phyloP scores from a whole-genome alignment of 2,329 filamentous ascomycete species.

The Harringtonia aguacate region DNA sequence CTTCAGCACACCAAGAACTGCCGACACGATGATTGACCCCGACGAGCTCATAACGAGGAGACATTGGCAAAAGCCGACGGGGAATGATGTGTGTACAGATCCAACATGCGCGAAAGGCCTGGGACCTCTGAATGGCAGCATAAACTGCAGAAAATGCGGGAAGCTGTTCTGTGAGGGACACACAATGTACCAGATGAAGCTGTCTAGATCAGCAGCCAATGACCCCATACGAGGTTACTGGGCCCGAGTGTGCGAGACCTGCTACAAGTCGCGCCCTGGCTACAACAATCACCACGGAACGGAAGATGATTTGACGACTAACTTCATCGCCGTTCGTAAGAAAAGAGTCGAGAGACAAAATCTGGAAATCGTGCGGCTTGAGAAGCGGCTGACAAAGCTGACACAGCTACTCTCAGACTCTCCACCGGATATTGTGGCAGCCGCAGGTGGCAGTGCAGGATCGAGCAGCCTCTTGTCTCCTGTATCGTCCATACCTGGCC shows the following conservation, averaged over 20 bases:
- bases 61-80: slow-evolving; percentile 77
- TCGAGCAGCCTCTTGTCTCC: slow-evolving; percentile 44
- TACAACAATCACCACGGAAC: slow-evolving; percentile 82
- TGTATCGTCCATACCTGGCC: slow-evolving; percentile 50
- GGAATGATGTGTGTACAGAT: slow-evolving; percentile 75
- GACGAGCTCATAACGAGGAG: slow-evolving; percentile 80
- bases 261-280: slow-evolving; percentile 90
- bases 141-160: slow-evolving; percentile 92
- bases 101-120: slow-evolving; percentile 74
- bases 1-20: slow-evolving; percentile 24
- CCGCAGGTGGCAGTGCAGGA: neutral
- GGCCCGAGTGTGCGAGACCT: slow-evolving; percentile 97
- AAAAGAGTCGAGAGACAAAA: slow-evolving; percentile 75
- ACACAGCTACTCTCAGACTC: slow-evolving; percentile 73
- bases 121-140: slow-evolving; percentile 66
- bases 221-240: slow-evolving; percentile 85
- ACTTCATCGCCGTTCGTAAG: slow-evolving; percentile 60
- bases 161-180: slow-evolving; percentile 93
- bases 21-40: slow-evolving; percentile 50
- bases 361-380: slow-evolving; percentile 77
- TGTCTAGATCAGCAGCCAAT: slow-evolving; percentile 78
- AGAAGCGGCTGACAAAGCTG: slow-evolving; percentile 84
- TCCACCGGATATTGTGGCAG: slow-evolving; percentile 23
- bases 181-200: slow-evolving; percentile 99
- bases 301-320: slow-evolving; percentile 58